phyloP scores from a whole-genome alignment of 768 basidiomycete species.

The Pleurotus salmoneostramineus region DNA sequence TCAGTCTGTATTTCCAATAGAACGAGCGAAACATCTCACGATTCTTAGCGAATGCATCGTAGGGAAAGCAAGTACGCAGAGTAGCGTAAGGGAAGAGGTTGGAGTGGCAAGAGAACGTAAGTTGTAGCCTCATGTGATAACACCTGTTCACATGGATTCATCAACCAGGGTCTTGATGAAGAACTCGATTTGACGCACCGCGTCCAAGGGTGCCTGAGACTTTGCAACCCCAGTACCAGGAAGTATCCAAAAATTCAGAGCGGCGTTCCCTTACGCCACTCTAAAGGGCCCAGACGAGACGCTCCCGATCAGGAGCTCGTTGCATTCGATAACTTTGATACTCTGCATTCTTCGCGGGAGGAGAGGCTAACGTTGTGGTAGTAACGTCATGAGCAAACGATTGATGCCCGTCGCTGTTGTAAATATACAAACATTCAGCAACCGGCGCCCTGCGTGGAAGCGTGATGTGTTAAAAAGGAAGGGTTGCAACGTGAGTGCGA shows the following conservation, averaged over 20 bases:
- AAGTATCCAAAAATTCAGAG: background rate
- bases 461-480: background rate
- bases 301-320: no score
- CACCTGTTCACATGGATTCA: slow-evolving; percentile 1
- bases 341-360: no score
- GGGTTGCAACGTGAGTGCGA: background rate
- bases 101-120: background rate
- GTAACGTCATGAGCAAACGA: background rate
- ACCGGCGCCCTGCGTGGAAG: background rate
- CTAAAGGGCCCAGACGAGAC: background rate
- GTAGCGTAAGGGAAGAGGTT: background rate
- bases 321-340: no score
- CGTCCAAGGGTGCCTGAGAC: background rate
- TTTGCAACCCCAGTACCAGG: background rate
- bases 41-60: background rate
- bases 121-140: background rate
- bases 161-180: background rate
- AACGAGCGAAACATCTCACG: background rate
- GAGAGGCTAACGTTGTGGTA: background rate
- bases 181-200: background rate
- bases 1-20: background rate
- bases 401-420: background rate
- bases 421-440: background rate
- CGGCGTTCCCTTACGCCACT: background rate
- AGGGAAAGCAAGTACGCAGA: background rate